Conservation (phyloP, 768 basidiomycete species). For the Xerocomus spinulosus region DNA sequence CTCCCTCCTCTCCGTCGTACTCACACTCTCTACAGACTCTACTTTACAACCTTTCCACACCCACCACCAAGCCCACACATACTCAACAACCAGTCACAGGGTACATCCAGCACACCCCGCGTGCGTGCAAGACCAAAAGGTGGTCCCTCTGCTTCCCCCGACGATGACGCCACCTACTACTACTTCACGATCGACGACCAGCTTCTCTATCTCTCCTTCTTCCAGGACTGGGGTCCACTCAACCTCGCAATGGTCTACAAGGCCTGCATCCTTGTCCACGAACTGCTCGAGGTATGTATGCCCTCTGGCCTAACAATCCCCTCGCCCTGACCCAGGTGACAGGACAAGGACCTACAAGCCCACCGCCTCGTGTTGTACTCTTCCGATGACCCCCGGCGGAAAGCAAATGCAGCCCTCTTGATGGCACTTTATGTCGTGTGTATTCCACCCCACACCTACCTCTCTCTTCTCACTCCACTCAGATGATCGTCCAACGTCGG, state of each 20-base stretch:
- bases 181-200: constrained; percentile 94
- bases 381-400: constrained; percentile 76
- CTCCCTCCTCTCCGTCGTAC: neutral
- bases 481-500: constrained; percentile 91
- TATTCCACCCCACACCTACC: constrained; percentile 13
- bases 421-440: constrained; percentile 90
- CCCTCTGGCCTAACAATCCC: constrained; percentile 18
- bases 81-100: constrained; percentile 57
- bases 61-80: constrained; percentile 62
- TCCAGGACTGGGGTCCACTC: constrained; percentile 90
- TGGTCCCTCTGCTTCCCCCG: constrained; percentile 61
- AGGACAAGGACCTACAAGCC: constrained; percentile 73
- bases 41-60: constrained; percentile 84
- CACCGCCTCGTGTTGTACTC: constrained; percentile 85
- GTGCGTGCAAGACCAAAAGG: constrained; percentile 57
- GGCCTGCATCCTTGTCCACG: constrained; percentile 87
- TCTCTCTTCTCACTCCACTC: constrained; percentile 19
- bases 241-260: constrained; percentile 93
- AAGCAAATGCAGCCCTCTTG: constrained; percentile 92
- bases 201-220: constrained; percentile 88
- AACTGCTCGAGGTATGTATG: constrained; percentile 69
- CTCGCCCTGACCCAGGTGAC: constrained; percentile 16
- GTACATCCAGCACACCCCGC: constrained; percentile 52
- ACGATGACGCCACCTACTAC: constrained; percentile 74
- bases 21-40: constrained; percentile 52